A percentile compares a stretch with the other conserved stretches of the same genome.
Evolutionary conservation across 2,329 filamentous ascomycete genomes (phyloP).

Genomic region (Lecanicillium sp.): DNA sequence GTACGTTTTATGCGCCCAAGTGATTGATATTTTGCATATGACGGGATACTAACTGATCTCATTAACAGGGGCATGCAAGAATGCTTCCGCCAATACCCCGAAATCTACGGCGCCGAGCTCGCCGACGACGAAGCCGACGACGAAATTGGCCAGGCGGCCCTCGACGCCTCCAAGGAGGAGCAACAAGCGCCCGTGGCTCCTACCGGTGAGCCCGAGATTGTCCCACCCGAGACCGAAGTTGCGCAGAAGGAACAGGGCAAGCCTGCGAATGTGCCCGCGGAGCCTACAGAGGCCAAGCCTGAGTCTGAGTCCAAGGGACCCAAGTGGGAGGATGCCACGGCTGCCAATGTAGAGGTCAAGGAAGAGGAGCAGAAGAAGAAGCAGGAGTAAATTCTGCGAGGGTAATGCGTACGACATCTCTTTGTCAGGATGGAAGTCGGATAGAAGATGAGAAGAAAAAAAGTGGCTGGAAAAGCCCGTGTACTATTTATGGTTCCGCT

Average conservation of each 20-base stretch:
- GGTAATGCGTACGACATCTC: no score
- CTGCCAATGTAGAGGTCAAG: constrained; percentile 16
- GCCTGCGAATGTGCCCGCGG: neutral
- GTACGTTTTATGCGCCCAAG: constrained; percentile 58
- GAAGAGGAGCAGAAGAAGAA: constrained; percentile 1
- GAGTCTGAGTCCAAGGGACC: constrained; percentile 6
- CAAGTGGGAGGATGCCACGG: constrained; percentile 21
- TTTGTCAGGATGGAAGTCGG: no score
- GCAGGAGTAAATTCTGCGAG: constrained; percentile 8
- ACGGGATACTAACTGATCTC: no score
- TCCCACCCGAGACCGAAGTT: neutral
- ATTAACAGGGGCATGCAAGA: constrained; percentile 92
- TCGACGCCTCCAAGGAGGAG: neutral
- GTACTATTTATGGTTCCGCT: no score
- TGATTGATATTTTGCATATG: no score
- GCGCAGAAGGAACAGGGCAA: neutral
- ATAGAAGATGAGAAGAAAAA: no score
- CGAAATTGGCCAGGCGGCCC: constrained; percentile 18
- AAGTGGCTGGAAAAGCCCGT: no score
- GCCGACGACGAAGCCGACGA: constrained; percentile 59
- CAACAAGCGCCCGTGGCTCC: neutral
- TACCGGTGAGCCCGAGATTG: neutral
- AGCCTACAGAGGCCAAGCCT: constrained; percentile 1
- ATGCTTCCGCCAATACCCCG: constrained; percentile 88
- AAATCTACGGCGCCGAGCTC: constrained; percentile 85